These are phyloP conservation scores for Blumeria graminis DNA, from an alignment of 2,329 filamentous ascomycete species.

Conservation along the genomic window DNA sequence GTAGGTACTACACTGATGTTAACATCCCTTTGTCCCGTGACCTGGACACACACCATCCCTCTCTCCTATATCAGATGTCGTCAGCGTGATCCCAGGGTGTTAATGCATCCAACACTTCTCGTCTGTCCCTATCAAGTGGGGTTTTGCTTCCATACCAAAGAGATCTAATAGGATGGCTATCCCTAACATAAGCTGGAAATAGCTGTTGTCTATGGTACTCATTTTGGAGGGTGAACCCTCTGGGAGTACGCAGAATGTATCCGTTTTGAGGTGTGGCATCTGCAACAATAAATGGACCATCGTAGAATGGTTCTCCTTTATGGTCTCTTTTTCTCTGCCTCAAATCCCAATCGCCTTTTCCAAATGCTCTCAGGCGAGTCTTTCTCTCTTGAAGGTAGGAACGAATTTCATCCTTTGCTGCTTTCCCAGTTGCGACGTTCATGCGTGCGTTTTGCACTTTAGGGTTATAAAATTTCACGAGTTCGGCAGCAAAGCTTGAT, in stretches of 20 bases:
- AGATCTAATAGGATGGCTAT: background rate
- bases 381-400: background rate
- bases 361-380: background rate
- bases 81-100: too few relatives aligned
- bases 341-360: background rate
- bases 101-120: background rate
- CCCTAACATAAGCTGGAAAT: background rate
- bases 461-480: background rate
- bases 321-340: background rate
- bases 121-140: background rate
- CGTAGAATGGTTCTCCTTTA: background rate
- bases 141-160: background rate
- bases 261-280: background rate
- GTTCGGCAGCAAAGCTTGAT: background rate
- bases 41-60: background rate
- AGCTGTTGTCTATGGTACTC: background rate
- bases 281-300: background rate
- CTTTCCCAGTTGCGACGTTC: background rate
- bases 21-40: too few relatives aligned
- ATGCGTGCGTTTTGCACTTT: background rate
- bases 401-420: background rate
- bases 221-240: background rate
- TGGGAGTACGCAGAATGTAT: background rate
- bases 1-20: too few relatives aligned
- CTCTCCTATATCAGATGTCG: background rate